These are phyloP conservation scores for Aspergillus sclerotioniger DNA, from an alignment of 495 filamentous ascomycete genomes.

Conservation along the genomic window DNA sequence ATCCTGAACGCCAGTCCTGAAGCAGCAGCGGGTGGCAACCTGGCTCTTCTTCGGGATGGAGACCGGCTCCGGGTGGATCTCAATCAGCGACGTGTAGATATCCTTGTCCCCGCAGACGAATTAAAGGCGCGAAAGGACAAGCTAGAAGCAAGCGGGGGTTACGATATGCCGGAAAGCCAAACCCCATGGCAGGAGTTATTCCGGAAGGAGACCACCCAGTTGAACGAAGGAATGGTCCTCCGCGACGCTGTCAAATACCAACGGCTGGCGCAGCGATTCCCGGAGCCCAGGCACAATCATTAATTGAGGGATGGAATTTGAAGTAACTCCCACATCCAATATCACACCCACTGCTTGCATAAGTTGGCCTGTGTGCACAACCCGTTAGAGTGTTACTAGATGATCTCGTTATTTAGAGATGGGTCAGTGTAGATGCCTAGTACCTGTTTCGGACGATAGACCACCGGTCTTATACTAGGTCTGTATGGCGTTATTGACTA, in stretches of 20 bases:
- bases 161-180: conserved; percentile 34
- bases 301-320: conserved; percentile 34
- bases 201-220: conserved; percentile 47
- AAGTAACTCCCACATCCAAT: neutral
- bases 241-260: conserved; percentile 51
- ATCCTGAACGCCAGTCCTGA: conserved; percentile 59
- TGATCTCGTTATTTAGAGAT: neutral
- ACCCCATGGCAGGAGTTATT: conserved; percentile 55
- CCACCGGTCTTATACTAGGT: neutral
- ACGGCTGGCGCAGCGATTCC: conserved; percentile 46
- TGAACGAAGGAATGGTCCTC: conserved; percentile 55
- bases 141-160: conserved; percentile 34
- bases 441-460: neutral
- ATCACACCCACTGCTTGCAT: neutral
- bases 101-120: conserved; percentile 57
- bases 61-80: conserved; percentile 57
- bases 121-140: conserved; percentile 61
- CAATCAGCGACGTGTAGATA: conserved; percentile 51
- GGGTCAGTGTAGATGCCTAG: neutral
- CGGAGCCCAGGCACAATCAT: conserved; percentile 51
- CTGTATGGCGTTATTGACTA: too few relatives aligned
- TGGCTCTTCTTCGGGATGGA: conserved; percentile 52
- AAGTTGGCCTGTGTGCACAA: neutral
- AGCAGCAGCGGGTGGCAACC: conserved; percentile 58
- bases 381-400: neutral